Base-by-base conservation (phyloP, 2,329 filamentous ascomycete genomes). In the Metarhizium sp. region DNA sequence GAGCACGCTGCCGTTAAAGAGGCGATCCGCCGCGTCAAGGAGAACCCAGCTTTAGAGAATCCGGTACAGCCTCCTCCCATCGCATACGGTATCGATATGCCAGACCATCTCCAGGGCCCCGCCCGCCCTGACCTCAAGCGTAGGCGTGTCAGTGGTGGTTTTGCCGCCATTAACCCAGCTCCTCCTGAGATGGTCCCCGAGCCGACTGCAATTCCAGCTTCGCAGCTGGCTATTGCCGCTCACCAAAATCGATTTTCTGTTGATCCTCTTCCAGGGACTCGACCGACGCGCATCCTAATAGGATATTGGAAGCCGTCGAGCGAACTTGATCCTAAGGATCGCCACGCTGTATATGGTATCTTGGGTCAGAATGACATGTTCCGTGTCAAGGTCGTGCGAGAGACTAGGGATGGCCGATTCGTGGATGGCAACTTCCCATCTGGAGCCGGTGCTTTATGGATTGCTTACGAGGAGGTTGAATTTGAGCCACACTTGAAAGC, bases 351-450 rank as follows among this genome's bases (percentile, higher is more conserved):
- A 0, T 82, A 80, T 54, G 83, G 83, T 3, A 83, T 86, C 11
- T 67, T 86, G 0, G 81, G 81, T 1, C 76, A 77, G 18, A 84
- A 84, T 55, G 81, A 85, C 59, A 84, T 83, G 76, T 85, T 86
- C 63, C 72, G 83, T 0, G 80, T 85, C 54, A 85, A 85, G 64
- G 72, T 86, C 0, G 76, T 81, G 1, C 73, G 79, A 6, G 75
- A 83, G 61, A 85, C 82, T 0, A 77, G 81, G 3, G 81, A 85
- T 61, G 82, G 82, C 2, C 76, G 79, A 0, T 76, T 74, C 34
- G 70, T 82, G 1, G 73, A 79, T 36, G 81, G 80, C 40, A 85
- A 85, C 64, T 85, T 84, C 54, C 83, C 83, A 0, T 66, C 67
- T 2, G 82, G 81, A 1, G 78, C 81, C 1, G 82, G 82, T 13